Evolutionary conservation across 2,329 filamentous ascomycete species (phyloP).

Genomic region (Colletotrichum liriopes): DNA sequence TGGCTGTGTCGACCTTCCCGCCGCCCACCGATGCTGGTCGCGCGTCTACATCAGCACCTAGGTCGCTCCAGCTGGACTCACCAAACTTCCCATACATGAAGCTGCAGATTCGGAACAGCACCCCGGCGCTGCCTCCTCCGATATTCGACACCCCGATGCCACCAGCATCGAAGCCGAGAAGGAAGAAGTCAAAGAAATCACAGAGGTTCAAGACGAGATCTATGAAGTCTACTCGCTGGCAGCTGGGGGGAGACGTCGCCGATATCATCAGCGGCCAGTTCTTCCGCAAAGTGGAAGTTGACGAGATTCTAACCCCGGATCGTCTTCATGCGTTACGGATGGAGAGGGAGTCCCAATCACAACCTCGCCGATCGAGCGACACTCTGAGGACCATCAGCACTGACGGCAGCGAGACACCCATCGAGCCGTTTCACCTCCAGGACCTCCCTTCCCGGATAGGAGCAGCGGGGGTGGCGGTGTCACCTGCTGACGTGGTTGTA

Average conservation of each 20-base stretch:
- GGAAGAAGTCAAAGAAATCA: conserved; percentile 59
- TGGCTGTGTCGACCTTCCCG: conserved; percentile 46
- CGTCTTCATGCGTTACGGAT: conserved; percentile 47
- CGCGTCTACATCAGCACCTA: conserved; percentile 34
- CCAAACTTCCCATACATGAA: conserved; percentile 40
- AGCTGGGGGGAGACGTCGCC: conserved; percentile 70
- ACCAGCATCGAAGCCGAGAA: conserved; percentile 55
- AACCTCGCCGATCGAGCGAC: conserved; percentile 49
- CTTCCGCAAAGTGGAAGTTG: conserved; percentile 70
- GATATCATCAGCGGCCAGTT: conserved; percentile 69
- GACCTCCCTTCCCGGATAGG: conserved; percentile 61
- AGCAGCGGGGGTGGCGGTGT: conserved; percentile 53
- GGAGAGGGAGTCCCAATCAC: conserved; percentile 53
- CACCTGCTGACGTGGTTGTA: conserved; percentile 49
- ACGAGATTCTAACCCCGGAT: conserved; percentile 72
- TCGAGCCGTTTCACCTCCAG: conserved; percentile 67
- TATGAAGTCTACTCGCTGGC: conserved; percentile 63
- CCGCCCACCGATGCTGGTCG: background rate
- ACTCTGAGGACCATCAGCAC: conserved; percentile 46
- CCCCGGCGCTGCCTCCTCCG: conserved; percentile 46
- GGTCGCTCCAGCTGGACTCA: conserved; percentile 38
- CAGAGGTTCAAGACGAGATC: conserved; percentile 44
- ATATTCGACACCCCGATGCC: conserved; percentile 50
- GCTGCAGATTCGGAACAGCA: conserved; percentile 44
- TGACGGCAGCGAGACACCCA: conserved; percentile 57